Base-by-base conservation (phyloP, 495 filamentous ascomycete species). In the Neohortaea acidophila region DNA sequence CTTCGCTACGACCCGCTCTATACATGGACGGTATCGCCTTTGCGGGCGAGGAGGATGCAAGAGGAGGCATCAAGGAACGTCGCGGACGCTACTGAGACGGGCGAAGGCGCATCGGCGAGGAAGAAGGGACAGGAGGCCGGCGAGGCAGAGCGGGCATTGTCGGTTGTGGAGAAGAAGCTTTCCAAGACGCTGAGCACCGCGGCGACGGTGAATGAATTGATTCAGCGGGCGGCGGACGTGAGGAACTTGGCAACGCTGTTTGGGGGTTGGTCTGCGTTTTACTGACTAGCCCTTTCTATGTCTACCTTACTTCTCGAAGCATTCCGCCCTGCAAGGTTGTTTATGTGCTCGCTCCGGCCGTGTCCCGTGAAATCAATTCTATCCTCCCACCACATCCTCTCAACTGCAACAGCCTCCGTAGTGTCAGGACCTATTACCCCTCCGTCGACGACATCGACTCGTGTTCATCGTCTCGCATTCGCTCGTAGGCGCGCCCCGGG, bases 1-100 rank as follows among this genome's bases (percentile, higher is more conserved):
- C 67, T 97, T 36, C 79, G 91, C 14, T 94, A 94, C 52, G 89
- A 97, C 65, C 91, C 89, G 2, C 66, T 99, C 43, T 93, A 94
- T 57, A 84, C 70, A 51, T 99, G 89, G 89, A 82, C 81, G 13
- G 74, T 96, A 14, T 89, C 83, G n/a, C 87, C 89, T 0, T 60
- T 92, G 35, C 73, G 85, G 33, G 71, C 93, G 59, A 77, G 74
- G 56, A 67, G 69, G 27, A 80, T 84, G 68, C 79, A 84, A 47
- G 73, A 70, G 32, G 61, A 60, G 7, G 72, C 72, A 51, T 72
- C 70, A 41, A 62, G 64, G 3, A 61, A 51, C n/a, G 64, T 56
- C 19, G 57, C 49, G 0, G 43, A 59, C 23, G 29, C 41, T 8
- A 61, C 60, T 17, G 47, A 38, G 4, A 48, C 45, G 6, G 40